Evolutionary conservation across 2,329 filamentous ascomycete species (phyloP).

Genomic region (Penicillium verrucosum): DNA sequence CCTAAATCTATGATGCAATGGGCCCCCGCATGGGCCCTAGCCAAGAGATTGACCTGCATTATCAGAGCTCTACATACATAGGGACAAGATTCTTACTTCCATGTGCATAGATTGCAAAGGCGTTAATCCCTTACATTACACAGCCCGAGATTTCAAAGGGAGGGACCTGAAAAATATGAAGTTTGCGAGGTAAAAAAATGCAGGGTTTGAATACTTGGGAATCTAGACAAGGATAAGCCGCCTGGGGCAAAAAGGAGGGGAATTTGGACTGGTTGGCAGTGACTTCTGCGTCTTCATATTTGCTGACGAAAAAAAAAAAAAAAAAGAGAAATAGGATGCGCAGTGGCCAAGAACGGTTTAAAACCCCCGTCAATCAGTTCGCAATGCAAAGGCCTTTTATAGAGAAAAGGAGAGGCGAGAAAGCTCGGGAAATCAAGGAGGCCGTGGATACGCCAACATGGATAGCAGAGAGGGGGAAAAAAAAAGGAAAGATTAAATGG

Average conservation of each 20-base stretch:
- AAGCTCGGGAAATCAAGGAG: conserved; percentile 16
- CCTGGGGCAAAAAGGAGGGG: neutral
- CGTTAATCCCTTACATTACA: neutral
- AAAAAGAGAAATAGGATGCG: conserved; percentile 8
- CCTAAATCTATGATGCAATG: neutral
- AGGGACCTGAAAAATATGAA: neutral
- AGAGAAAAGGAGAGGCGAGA: conserved; percentile 11
- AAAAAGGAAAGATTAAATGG: conserved; percentile 12
- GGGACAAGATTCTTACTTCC: neutral
- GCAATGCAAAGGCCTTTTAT: conserved; percentile 24
- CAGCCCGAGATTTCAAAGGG: neutral
- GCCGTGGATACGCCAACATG: conserved; percentile 20
- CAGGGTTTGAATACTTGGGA: conserved; percentile 17
- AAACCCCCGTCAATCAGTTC: conserved; percentile 15
- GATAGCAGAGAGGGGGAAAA: conserved; percentile 11
- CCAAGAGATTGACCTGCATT: conserved; percentile 20
- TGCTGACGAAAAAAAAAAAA: conserved; percentile 14
- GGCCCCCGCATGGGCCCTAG: conserved; percentile 17
- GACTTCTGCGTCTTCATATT: conserved; percentile 21
- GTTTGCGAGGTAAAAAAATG: conserved; percentile 10
- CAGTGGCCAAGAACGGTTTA: conserved; percentile 18
- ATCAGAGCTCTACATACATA: neutral
- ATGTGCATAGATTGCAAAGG: neutral
- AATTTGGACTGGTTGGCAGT: conserved; percentile 7
- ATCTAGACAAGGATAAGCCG: conserved; percentile 19